Evolutionary conservation across 331 rosid species (phyloP), one percentile per base, ranked within the genome.

Genomic region (Quercus phellos): DNA sequence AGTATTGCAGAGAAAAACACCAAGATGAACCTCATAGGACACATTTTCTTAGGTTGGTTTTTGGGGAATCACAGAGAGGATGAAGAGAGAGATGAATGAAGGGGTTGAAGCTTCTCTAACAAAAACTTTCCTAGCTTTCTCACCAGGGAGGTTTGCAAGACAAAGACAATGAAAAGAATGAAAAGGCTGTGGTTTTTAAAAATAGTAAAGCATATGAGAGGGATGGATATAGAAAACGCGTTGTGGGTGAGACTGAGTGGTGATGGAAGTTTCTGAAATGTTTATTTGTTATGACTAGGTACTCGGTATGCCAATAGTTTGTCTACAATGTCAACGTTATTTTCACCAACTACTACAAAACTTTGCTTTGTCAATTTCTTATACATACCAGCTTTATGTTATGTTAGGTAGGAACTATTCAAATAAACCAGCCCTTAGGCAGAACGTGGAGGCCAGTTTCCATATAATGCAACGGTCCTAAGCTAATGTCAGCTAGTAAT

Each of bases 11-110:
- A 91, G 85, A 91, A 85, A 78, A 93, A 91, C 63, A 93, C 76
- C 80, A 91, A 78, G 76, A 93, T 80, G 85, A 93, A 91, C 81
- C 93, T 84, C 6, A 93, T 82, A 54, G 97, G 95, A 80, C 97
- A 93, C 98, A 88, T 90, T 8, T 54, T 68, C 29, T n/a, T 38
- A 19, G 77, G 43, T 30, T n/a, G 43, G 38, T 63, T 34, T 19
- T 22, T 58, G 16, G 14, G 53, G 17, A 3, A 46, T 46, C 16
- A 46, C 16, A 12, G 4, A 46, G 53, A 46, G 53, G 16, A 13
- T 32, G 4, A 46, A 63, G 30, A 75, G 19, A 18, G 43, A 74
- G 56, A 73, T 38, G 46, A 38, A 38, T 38, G 51, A 35, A 21
- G 3, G 71, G 64, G 50, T 32, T 18, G 70, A 60, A 60, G 35